Conservation (phyloP, 106 monocot genomes). For the Acorus gramineus region DNA sequence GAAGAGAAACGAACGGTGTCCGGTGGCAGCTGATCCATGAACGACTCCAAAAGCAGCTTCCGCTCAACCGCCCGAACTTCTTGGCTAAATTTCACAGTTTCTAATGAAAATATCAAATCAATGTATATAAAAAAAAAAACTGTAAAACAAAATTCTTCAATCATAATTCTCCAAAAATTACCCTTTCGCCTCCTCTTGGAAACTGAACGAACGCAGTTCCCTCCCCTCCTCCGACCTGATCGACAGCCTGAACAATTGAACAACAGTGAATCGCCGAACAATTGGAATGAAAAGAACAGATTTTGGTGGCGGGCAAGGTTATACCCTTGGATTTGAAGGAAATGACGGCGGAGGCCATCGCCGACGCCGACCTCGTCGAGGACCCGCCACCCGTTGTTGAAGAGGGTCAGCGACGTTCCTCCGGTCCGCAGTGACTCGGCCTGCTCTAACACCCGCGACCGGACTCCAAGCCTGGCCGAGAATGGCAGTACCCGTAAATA, state of each 20-base stretch:
- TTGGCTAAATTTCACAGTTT: conserved; percentile 24
- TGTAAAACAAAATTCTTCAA: too few relatives aligned
- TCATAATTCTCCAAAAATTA: conserved; percentile 6
- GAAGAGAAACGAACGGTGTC: conserved; percentile 62
- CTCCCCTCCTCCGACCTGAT: conserved; percentile 65
- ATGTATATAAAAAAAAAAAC: too few relatives aligned
- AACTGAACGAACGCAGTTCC: conserved; percentile 64
- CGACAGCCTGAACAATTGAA: conserved; percentile 41
- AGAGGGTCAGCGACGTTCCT: conserved; percentile 87
- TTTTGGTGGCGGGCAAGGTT: background rate
- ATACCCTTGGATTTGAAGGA: conserved; percentile 72
- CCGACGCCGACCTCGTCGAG: conserved; percentile 74
- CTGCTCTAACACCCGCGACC: conserved; percentile 76
- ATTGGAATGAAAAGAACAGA: background rate
- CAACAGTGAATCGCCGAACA: background rate
- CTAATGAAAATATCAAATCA: too few relatives aligned
- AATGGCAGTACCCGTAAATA: background rate
- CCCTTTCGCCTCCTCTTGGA: conserved; percentile 45
- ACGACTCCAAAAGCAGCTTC: conserved; percentile 56
- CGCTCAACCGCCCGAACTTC: conserved; percentile 88
- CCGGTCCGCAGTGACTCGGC: conserved; percentile 70
- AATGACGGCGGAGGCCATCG: conserved; percentile 58
- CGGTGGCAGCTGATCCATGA: conserved; percentile 49
- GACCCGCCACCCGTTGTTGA: conserved; percentile 90
- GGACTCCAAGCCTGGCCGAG: conserved; percentile 46